These are phyloP conservation scores for Xylariaceae sp. DNA, from an alignment of 2,329 filamentous ascomycete species.

Conservation along the genomic window DNA sequence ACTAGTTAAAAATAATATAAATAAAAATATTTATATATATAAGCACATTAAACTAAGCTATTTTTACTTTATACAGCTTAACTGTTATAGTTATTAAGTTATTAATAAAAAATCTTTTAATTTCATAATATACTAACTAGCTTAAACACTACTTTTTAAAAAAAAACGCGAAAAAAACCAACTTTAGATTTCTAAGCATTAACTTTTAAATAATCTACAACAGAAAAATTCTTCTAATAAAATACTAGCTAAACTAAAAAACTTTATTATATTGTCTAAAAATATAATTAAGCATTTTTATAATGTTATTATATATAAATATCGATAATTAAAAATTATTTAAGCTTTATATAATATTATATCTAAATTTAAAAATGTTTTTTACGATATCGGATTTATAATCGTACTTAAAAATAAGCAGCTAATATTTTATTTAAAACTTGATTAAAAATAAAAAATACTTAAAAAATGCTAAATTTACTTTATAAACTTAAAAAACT, in stretches of 20 bases:
- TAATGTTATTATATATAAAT: slow-evolving; percentile 1
- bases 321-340: neutral
- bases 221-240: too few species aligned
- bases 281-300: neutral
- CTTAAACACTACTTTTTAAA: too few species aligned
- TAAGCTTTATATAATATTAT: slow-evolving; percentile 8
- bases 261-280: too few species aligned
- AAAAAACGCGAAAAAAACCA: too few species aligned
- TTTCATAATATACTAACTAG: too few species aligned
- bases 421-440: slow-evolving; percentile 1
- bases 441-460: slow-evolving; percentile 2
- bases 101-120: slow-evolving; percentile 1
- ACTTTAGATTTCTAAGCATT: too few species aligned
- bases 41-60: neutral
- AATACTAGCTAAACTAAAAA: too few species aligned
- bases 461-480: too few species aligned
- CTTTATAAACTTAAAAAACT: slow-evolving; percentile 6
- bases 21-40: slow-evolving; percentile 6
- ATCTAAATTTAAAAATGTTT: neutral
- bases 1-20: too few species aligned
- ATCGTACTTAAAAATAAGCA: slow-evolving; percentile 3
- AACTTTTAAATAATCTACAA: too few species aligned
- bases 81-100: too few species aligned
- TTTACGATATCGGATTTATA: slow-evolving; percentile 1
- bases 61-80: too few species aligned